Evolutionary conservation across 1,284 basidiomycete species (phyloP).

Genomic region (Melampsora occidentalis): DNA sequence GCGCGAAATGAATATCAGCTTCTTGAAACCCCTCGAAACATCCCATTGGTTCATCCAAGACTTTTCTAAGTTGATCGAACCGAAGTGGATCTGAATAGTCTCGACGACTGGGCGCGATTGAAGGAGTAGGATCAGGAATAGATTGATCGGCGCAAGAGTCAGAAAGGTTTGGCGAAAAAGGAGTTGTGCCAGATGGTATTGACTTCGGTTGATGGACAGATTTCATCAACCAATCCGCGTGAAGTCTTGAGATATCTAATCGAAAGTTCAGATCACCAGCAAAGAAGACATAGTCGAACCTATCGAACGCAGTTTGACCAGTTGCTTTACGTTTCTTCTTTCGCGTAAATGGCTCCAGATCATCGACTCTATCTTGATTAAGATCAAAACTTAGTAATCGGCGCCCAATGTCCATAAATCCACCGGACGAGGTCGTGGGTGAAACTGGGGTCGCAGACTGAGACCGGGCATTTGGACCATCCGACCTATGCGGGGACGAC

Average conservation of each 20-base stretch:
- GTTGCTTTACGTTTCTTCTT: constrained; percentile 3
- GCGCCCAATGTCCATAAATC: neutral
- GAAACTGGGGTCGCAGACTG: no score
- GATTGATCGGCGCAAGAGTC: neutral
- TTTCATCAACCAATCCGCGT: constrained; percentile 61
- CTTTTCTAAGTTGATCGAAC: constrained; percentile 72
- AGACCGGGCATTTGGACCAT: neutral
- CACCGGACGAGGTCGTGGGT: no score
- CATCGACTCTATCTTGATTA: neutral
- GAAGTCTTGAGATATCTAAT: constrained; percentile 58
- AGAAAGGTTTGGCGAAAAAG: neutral
- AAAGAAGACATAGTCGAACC: constrained; percentile 76
- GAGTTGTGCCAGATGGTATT: neutral
- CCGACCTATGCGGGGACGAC: neutral
- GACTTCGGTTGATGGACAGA: constrained; percentile 53
- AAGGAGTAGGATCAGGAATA: constrained; percentile 46
- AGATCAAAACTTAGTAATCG: neutral
- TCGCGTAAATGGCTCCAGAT: neutral
- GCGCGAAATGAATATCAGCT: constrained; percentile 68
- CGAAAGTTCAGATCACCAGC: constrained; percentile 68
- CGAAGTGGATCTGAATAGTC: constrained; percentile 56
- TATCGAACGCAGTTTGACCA: constrained; percentile 68
- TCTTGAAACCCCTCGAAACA: constrained; percentile 65
- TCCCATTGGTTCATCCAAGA: constrained; percentile 63
- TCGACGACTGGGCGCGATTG: constrained; percentile 49